phyloP scores from a whole-genome alignment of 2,329 filamentous ascomycete genomes.

The Hypoxylon sp. region DNA sequence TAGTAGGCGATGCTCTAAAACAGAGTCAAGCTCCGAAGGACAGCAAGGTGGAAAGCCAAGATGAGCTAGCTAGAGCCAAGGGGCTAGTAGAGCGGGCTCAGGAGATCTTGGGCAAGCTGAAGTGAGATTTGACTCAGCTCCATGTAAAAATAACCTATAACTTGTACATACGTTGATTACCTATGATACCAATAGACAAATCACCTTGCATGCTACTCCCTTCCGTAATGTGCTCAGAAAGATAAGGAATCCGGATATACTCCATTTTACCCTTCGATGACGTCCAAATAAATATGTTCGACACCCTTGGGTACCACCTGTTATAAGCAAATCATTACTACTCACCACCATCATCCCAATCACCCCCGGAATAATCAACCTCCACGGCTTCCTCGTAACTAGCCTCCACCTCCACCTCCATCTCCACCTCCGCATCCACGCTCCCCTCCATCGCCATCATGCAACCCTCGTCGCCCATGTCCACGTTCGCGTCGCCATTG shows the following conservation, averaged over 20 bases:
- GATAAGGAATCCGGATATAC: no score
- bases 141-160: constrained; percentile 20
- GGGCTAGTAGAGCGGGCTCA: constrained; percentile 59
- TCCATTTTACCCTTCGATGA: no score
- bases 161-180: constrained; percentile 24
- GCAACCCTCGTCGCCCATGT: constrained; percentile 10
- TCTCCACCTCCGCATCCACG: constrained; percentile 21
- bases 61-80: constrained; percentile 52
- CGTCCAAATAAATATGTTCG: no score
- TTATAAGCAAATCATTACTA: no score
- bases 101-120: constrained; percentile 57
- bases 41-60: constrained; percentile 24
- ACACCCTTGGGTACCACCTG: no score
- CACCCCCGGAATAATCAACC: constrained; percentile 42
- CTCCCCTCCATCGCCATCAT: constrained; percentile 33
- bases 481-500: constrained; percentile 3
- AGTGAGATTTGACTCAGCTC: constrained; percentile 45
- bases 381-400: constrained; percentile 12
- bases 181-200: constrained; percentile 33
- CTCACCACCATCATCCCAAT: constrained; percentile 37
- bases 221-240: not conserved
- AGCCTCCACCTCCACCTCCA: no score
- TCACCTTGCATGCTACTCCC: not conserved
- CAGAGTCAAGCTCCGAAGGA: constrained; percentile 4
- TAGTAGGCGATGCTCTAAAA: constrained; percentile 57